Evolutionary conservation across 257 asterid species (phyloP), one percentile per base, ranked within the genome.

Genomic region (Przewalskia tangutica): DNA sequence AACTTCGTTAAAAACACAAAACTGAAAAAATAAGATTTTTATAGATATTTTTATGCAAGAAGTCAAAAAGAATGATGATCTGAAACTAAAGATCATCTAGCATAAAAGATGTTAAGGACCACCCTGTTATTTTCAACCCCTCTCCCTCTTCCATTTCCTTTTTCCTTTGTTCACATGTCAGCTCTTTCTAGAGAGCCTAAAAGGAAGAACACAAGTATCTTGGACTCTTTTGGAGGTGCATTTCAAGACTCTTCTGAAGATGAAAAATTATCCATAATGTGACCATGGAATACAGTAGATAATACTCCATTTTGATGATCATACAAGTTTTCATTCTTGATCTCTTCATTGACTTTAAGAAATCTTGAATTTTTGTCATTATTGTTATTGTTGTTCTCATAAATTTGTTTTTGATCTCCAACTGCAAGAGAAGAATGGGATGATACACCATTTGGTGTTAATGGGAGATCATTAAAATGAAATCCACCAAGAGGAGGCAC

Each of bases 401-500:
- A 38, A 68, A 42, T 42, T 40, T n/a, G 5, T 2, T 5, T 68
- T 71, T 71, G 40, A 71, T 71, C 9, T 3, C 10, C 6, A 44
- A 20, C 32, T 10, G 12, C 87, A 12, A 13, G 4, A 3, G 82
- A 77, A 27, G 85, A 56, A 16, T 83, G 90, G 36, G 64, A 65
- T 14, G 50, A 18, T 23, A 13, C 56, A n/a, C 77, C 73, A 54
- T 4, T 85, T 50, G 81, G 63, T 17, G 78, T 68, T 66, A 18
- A 44, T 44, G 79, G 50, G 51, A 86, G 63, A 27, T 82, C 84
- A 58, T 68, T 83, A 46, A 82, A 83, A 9, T 82, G 83, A n/a
- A 88, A 89, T 62, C 73, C 65, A 13, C 67, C 83, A 63, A 50
- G 73, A 14, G 77, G 80, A 77, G 85, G 81, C 83, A 83, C 53